Evolutionary conservation across 148 eudicot genomes (phyloP).

Genomic region (Mesembryanthemum crystallinum): DNA sequence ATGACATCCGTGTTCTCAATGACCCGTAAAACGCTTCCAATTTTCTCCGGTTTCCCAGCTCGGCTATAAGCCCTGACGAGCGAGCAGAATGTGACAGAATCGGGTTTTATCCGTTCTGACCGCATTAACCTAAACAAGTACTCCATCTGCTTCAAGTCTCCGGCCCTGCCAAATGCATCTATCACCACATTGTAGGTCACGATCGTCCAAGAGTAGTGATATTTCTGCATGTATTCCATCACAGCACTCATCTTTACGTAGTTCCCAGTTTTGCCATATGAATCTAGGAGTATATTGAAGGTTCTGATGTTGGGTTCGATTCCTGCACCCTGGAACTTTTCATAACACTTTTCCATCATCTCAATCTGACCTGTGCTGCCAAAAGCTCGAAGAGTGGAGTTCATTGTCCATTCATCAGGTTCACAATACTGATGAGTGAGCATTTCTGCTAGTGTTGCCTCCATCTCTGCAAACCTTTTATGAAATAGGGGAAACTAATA

Average conservation of each 20-base stretch:
- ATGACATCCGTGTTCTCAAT: slow-evolving; percentile 70
- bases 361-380: slow-evolving; percentile 90
- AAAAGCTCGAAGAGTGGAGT: slow-evolving; percentile 82
- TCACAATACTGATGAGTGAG: slow-evolving; percentile 52
- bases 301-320: slow-evolving; percentile 80
- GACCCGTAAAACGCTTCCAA: slow-evolving; percentile 48
- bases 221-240: slow-evolving; percentile 87
- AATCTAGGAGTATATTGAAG: slow-evolving; percentile 77
- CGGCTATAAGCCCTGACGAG: slow-evolving; percentile 78
- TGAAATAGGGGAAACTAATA: slow-evolving; percentile 34
- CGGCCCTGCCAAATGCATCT: slow-evolving; percentile 84
- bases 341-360: slow-evolving; percentile 90
- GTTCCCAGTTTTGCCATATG: slow-evolving; percentile 68
- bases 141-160: slow-evolving; percentile 78
- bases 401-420: slow-evolving; percentile 97
- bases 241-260: slow-evolving; percentile 86
- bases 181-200: slow-evolving; percentile 82
- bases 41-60: slow-evolving; percentile 63
- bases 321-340: slow-evolving; percentile 76
- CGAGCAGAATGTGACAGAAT: slow-evolving; percentile 79
- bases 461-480: slow-evolving; percentile 82
- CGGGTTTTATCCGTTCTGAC: slow-evolving; percentile 78
- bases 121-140: slow-evolving; percentile 68
- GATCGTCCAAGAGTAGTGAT: slow-evolving; percentile 80
- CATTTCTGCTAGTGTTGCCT: slow-evolving; percentile 75